A percentile compares a stretch with the other conserved stretches of the same genome.
Conservation (phyloP, 2,329 filamentous ascomycete species). For the Alternaria atra region DNA sequence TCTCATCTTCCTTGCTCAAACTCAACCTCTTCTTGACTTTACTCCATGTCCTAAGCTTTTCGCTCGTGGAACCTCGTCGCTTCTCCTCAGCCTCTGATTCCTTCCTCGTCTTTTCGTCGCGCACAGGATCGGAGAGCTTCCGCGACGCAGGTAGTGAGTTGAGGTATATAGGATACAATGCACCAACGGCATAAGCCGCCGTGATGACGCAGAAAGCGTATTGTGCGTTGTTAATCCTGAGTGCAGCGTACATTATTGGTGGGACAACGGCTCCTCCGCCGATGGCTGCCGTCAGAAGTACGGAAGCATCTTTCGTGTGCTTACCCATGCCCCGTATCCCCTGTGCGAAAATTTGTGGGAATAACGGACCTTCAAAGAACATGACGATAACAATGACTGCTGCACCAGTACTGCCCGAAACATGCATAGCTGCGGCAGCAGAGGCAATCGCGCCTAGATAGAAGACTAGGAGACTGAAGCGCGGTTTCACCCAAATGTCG, state of each 20-base stretch:
- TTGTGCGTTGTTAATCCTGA: constrained; percentile 50
- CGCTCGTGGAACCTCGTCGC: constrained; percentile 27
- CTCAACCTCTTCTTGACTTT: constrained; percentile 36
- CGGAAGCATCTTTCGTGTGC: constrained; percentile 66
- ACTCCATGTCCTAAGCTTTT: constrained; percentile 33
- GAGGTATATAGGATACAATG: constrained; percentile 64
- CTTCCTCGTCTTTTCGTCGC: constrained; percentile 42
- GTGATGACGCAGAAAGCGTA: constrained; percentile 64
- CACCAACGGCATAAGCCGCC: constrained; percentile 61
- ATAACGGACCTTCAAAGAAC: constrained; percentile 69
- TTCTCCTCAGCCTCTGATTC: constrained; percentile 37
- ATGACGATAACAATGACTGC: constrained; percentile 62
- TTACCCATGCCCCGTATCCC: constrained; percentile 65
- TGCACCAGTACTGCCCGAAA: constrained; percentile 52
- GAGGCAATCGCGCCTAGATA: constrained; percentile 64
- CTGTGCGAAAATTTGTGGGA: constrained; percentile 67
- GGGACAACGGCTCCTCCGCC: constrained; percentile 65
- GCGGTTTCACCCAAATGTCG: constrained; percentile 65
- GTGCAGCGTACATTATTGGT: constrained; percentile 62
- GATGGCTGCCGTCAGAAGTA: constrained; percentile 63
- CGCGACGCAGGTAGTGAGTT: constrained; percentile 59
- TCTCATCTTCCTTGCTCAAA: constrained; percentile 26
- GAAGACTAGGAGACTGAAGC: constrained; percentile 64
- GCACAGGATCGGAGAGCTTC: constrained; percentile 61
- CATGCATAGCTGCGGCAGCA: constrained; percentile 61